Evolutionary conservation across 345 rosid species (phyloP).

Genomic region (Pistacia integerrima): DNA sequence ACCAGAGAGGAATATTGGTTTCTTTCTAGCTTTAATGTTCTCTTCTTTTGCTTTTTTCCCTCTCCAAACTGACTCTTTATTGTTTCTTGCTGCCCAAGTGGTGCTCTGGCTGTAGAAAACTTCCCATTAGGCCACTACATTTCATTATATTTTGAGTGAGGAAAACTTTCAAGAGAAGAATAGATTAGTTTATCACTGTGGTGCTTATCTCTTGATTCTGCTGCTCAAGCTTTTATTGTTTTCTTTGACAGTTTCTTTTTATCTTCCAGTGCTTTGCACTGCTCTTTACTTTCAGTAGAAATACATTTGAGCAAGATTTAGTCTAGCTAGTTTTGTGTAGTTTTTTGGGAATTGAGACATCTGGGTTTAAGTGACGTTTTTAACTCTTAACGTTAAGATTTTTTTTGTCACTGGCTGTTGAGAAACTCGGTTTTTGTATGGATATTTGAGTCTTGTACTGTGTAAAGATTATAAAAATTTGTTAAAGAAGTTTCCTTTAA

Average conservation of each 20-base stretch:
- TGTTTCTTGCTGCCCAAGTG: constrained; percentile 33
- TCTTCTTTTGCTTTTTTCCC: constrained; percentile 23
- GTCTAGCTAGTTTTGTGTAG: constrained; percentile 8
- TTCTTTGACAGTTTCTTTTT: constrained; percentile 5
- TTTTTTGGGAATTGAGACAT: constrained; percentile 24
- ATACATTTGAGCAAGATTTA: constrained; percentile 1
- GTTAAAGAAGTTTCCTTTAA: constrained; percentile 4
- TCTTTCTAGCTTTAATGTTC: constrained; percentile 22
- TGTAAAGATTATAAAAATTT: constrained; percentile 7
- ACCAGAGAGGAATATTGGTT: constrained; percentile 26
- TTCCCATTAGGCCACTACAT: constrained; percentile 2
- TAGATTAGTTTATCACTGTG: constrained; percentile 19
- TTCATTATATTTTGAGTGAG: constrained; percentile 4
- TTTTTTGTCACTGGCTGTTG: constrained; percentile 18
- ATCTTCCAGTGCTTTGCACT: background rate
- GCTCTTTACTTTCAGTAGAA: background rate
- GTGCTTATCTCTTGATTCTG: constrained; percentile 29
- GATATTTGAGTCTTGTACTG: constrained; percentile 33
- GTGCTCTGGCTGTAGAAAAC: constrained; percentile 15
- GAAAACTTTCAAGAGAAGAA: constrained; percentile 12
- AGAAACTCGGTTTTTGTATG: constrained; percentile 23
- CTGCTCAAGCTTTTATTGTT: background rate
- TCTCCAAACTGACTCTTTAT: constrained; percentile 20
- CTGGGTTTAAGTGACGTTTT: constrained; percentile 9
- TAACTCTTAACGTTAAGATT: background rate